Conservation (phyloP, 345 rosid species). For the Citrus medica region DNA sequence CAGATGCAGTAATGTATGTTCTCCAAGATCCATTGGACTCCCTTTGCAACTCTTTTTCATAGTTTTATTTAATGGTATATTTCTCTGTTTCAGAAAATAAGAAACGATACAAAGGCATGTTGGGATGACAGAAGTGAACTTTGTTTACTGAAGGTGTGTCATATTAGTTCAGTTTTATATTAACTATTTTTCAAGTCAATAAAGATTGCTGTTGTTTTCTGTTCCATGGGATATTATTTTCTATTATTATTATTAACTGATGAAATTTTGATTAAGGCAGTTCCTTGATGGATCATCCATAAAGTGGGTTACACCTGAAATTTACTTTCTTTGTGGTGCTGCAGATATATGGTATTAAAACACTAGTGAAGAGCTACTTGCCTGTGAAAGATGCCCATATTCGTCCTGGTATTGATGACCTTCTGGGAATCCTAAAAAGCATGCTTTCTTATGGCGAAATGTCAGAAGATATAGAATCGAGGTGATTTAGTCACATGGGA, state of each 20-base stretch:
- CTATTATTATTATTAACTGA: background rate
- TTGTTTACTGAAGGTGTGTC: slow-evolving; percentile 85
- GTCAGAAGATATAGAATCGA: slow-evolving; percentile 70
- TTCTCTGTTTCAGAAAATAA: slow-evolving; percentile 61
- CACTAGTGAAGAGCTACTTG: slow-evolving; percentile 89
- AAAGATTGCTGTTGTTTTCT: background rate
- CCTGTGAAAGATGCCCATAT: slow-evolving; percentile 94
- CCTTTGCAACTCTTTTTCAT: slow-evolving; percentile 3
- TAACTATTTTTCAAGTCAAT: background rate
- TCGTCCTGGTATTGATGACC: slow-evolving; percentile 73
- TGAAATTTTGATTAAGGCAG: slow-evolving; percentile 3
- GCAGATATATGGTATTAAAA: slow-evolving; percentile 90
- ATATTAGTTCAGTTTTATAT: background rate
- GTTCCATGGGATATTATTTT: background rate
- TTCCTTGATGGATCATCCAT: slow-evolving; percentile 12
- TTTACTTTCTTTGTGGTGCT: background rate
- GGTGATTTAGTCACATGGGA: slow-evolving; percentile 37
- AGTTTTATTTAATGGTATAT: slow-evolving; percentile 16
- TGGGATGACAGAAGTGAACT: slow-evolving; percentile 87
- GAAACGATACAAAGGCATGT: slow-evolving; percentile 34
- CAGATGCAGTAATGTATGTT: slow-evolving; percentile 51
- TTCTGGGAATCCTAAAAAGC: slow-evolving; percentile 62
- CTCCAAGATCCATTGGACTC: slow-evolving; percentile 19
- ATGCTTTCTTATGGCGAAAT: slow-evolving; percentile 73
- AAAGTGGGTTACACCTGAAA: slow-evolving; percentile 11